phyloP scores from a whole-genome alignment of 2,329 filamentous ascomycete genomes.

The Epichloe brachyelytri region DNA sequence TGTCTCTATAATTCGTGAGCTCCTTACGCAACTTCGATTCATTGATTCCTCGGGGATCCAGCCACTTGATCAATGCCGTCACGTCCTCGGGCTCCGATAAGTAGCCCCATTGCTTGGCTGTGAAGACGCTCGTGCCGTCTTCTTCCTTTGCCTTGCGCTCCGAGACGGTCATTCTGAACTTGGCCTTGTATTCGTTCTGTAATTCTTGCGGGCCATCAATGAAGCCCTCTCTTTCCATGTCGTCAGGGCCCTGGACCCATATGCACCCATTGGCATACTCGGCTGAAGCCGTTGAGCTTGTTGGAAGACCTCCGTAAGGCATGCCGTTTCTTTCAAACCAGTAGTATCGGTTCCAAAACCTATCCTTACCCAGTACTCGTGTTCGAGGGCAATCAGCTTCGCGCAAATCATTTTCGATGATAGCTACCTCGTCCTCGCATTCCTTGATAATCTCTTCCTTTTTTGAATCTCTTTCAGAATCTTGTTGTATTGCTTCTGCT shows the following conservation, averaged over 20 bases:
- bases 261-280: slow-evolving; percentile 88
- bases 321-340: slow-evolving; percentile 99
- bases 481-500: slow-evolving; percentile 80
- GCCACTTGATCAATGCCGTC: slow-evolving; percentile 71
- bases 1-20: slow-evolving; percentile 60
- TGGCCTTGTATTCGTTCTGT: slow-evolving; percentile 60
- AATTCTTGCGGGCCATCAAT: slow-evolving; percentile 63
- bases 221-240: slow-evolving; percentile 74
- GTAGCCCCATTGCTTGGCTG: slow-evolving; percentile 79
- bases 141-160: slow-evolving; percentile 82
- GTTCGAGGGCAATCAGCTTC: slow-evolving; percentile 90
- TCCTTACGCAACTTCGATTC: slow-evolving; percentile 85
- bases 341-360: slow-evolving; percentile 97
- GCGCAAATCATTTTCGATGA: slow-evolving; percentile 81
- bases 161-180: slow-evolving; percentile 70
- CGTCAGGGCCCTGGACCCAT: slow-evolving; percentile 92
- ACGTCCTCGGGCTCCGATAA: slow-evolving; percentile 70
- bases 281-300: slow-evolving; percentile 75
- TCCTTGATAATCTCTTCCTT: slow-evolving; percentile 68
- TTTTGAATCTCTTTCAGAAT: slow-evolving; percentile 81
- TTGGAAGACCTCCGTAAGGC: slow-evolving; percentile 81
- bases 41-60: slow-evolving; percentile 75
- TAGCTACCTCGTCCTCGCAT: slow-evolving; percentile 73
- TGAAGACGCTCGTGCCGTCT: slow-evolving; percentile 63
- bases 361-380: slow-evolving; percentile 78